phyloP scores from a whole-genome alignment of 2,329 filamentous ascomycete species.

The Colletotrichum horii region DNA sequence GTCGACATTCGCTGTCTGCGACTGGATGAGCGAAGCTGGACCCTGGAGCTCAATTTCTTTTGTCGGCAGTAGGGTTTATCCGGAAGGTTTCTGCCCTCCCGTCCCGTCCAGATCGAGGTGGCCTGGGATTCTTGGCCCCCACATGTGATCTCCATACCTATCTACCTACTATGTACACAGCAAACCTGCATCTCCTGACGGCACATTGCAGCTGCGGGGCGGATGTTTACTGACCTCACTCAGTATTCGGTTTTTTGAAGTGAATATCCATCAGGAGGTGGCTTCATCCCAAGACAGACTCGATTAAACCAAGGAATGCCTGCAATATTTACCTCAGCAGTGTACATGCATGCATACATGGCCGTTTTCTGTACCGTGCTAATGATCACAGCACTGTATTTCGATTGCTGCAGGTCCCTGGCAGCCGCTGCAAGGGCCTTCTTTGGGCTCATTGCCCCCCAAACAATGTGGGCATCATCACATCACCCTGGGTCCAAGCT shows the following conservation, averaged over 20 bases:
- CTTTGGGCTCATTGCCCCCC: background rate
- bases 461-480: conserved; percentile 10
- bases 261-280: background rate
- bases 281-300: background rate
- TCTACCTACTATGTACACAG: no score
- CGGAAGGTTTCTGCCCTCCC: background rate
- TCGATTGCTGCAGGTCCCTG: conserved; percentile 1
- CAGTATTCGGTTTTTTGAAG: background rate
- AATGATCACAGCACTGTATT: background rate
- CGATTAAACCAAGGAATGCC: background rate
- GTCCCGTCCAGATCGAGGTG: background rate
- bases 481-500: conserved; percentile 1
- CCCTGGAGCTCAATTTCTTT: conserved; percentile 15
- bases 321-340: background rate
- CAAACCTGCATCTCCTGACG: background rate
- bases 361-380: background rate
- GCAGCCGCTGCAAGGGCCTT: conserved; percentile 1
- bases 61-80: conserved; percentile 13
- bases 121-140: background rate
- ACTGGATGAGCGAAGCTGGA: conserved; percentile 2
- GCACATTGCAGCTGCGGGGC: background rate
- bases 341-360: background rate
- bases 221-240: background rate
- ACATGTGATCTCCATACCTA: conserved; percentile 1
- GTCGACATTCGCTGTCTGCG: background rate